A percentile compares a stretch with the other conserved stretches of the same genome.
Evolutionary conservation across 805 yeast genomes (phyloP).

Genomic region (Yueomyces sp.): DNA sequence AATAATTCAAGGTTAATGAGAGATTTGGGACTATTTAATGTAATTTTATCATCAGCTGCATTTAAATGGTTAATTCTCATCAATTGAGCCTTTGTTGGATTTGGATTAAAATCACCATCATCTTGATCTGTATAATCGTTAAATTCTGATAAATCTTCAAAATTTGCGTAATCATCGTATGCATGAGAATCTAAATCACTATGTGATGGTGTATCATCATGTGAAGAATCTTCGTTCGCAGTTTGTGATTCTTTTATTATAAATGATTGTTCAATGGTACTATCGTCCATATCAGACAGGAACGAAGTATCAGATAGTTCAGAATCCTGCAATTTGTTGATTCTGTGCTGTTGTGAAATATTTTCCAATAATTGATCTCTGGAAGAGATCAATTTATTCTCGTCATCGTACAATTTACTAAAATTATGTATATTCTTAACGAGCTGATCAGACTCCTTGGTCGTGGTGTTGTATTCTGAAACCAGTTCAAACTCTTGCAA

Average conservation of each 20-base stretch:
- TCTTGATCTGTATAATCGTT: not conserved
- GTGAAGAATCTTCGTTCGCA: not conserved
- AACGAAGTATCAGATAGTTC: not conserved
- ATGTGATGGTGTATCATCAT: not conserved
- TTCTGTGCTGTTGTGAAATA: not conserved
- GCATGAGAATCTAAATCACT: conserved; percentile 1
- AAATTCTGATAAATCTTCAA: conserved; percentile 1
- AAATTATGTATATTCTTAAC: not conserved
- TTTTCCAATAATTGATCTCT: not conserved
- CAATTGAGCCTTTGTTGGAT: conserved; percentile 3
- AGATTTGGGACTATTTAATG: conserved; percentile 15
- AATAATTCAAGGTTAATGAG: conserved; percentile 18
- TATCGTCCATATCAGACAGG: not conserved
- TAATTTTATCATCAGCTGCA: conserved; percentile 8
- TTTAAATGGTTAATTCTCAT: conserved; percentile 1
- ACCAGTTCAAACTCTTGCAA: conserved; percentile 25
- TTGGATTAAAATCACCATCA: conserved; percentile 15
- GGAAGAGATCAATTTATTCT: not conserved
- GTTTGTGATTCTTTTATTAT: not conserved
- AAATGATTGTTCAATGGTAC: not conserved
- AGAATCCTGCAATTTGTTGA: not conserved
- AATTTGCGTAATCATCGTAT: not conserved
- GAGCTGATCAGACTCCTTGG: not conserved
- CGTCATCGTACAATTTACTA: not conserved
- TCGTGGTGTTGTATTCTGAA: conserved; percentile 21